These are phyloP conservation scores for Phytophthora meadii DNA, from an alignment of 352 stramenopile genomes.

Conservation along the genomic window DNA sequence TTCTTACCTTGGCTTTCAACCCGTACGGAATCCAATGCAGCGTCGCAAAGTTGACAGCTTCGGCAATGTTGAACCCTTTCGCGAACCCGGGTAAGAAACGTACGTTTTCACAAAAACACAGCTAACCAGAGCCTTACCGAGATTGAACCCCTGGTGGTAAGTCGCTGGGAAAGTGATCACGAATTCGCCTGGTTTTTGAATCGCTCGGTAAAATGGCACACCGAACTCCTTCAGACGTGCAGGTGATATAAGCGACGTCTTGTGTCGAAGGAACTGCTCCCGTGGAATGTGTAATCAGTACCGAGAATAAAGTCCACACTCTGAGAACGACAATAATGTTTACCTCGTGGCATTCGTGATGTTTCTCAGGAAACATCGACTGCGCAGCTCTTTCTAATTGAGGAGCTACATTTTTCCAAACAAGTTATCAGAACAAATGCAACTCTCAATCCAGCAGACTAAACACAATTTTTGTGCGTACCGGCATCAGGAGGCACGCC, in stretches of 20 bases:
- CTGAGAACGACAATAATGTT: not conserved
- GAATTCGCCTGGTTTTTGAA: slow-evolving; percentile 91
- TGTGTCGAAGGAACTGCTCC: slow-evolving; percentile 92
- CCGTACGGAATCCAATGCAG: slow-evolving; percentile 85
- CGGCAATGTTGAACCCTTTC: slow-evolving; percentile 91
- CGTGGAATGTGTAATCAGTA: not conserved
- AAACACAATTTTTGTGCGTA: slow-evolving; percentile 24
- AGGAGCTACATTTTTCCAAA: slow-evolving; percentile 27
- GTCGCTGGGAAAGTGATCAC: slow-evolving; percentile 92
- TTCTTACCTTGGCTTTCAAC: slow-evolving; percentile 72
- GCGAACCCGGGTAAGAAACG: too few species aligned
- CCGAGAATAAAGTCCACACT: not conserved
- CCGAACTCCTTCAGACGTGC: slow-evolving; percentile 80
- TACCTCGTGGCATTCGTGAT: slow-evolving; percentile 80
- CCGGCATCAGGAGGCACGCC: slow-evolving; percentile 77
- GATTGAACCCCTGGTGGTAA: slow-evolving; percentile 92
- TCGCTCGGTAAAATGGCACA: slow-evolving; percentile 82
- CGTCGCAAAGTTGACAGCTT: slow-evolving; percentile 92
- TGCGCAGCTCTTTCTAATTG: slow-evolving; percentile 88
- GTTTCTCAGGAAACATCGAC: slow-evolving; percentile 89
- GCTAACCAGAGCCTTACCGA: slow-evolving; percentile 50
- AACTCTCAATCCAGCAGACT: not conserved
- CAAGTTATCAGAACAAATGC: slow-evolving; percentile 13
- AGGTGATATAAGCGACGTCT: slow-evolving; percentile 92
- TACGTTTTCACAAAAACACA: not conserved